These are phyloP conservation scores for Aquilaria yunnanensis DNA, from an alignment of 345 rosid species.

Conservation along the genomic window DNA sequence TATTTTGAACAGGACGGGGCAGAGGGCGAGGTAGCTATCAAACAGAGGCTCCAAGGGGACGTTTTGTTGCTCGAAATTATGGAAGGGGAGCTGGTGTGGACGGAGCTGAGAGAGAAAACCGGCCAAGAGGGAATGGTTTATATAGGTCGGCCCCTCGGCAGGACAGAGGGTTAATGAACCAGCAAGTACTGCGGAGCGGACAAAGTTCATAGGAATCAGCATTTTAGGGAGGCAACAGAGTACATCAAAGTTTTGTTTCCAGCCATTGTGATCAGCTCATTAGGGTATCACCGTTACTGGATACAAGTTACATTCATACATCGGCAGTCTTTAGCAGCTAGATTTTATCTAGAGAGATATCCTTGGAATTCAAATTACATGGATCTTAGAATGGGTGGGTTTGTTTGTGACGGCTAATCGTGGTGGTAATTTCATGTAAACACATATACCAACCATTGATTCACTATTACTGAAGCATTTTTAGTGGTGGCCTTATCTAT, in stretches of 20 bases:
- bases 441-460: too few species aligned
- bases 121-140: slow-evolving; percentile 51
- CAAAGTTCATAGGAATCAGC: slow-evolving; percentile 19
- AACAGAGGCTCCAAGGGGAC: slow-evolving; percentile 39
- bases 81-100: slow-evolving; percentile 31
- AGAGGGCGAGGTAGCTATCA: slow-evolving; percentile 49
- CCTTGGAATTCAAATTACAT: slow-evolving; percentile 6
- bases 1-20: slow-evolving; percentile 36
- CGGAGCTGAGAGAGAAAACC: slow-evolving; percentile 39
- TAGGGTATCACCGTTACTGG: slow-evolving; percentile 8
- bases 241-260: slow-evolving; percentile 21
- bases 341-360: slow-evolving; percentile 8
- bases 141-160: slow-evolving; percentile 32
- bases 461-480: too few species aligned
- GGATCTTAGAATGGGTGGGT: background rate
- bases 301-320: slow-evolving; percentile 9
- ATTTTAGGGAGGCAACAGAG: background rate
- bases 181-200: slow-evolving; percentile 27
- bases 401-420: too few species aligned
- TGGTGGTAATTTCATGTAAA: too few species aligned
- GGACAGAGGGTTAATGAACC: slow-evolving; percentile 35
- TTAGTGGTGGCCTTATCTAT: too few species aligned
- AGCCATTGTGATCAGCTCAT: slow-evolving; percentile 5
- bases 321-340: slow-evolving; percentile 8
- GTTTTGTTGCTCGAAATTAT: slow-evolving; percentile 38